Evolutionary conservation across 2,329 filamentous ascomycete species (phyloP), one percentile per base, ranked within the genome.

Genomic region (Colletotrichum abscissum): DNA sequence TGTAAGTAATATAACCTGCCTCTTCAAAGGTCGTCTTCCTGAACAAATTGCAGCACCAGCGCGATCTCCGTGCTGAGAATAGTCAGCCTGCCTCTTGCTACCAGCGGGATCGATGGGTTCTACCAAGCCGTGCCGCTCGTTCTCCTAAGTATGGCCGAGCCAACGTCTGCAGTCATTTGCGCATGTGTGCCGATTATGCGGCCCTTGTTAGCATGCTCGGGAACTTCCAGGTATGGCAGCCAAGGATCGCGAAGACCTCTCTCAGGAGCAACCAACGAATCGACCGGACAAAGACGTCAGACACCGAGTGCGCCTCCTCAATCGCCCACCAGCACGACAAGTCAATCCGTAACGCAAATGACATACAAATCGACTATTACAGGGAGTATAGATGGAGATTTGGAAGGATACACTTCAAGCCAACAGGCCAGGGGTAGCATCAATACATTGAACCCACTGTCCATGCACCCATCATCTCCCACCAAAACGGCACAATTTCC

Each of bases 161-260:
- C 60, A 3, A 69, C 59, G 1, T 69, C 58, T 2, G 69, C 59
- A 1, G 14, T 59, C 14, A 16, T 72, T 1, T 72, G 66, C 42
- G 58, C 42, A 1, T 69, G 69, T 8, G 16, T 69, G 1, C 69
- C 69, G 6, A 49, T 72, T 12, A 22, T 72, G 38, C 59, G 66
- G 3, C 69, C 59, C 5, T 16, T 72, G 0, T 14, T 64, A n/a
- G 22, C 62, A 8, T 64, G 62, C 7, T 12, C 49, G 1, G 30
- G 49, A 6, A 64, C 16, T 19, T 42, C 49, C 2, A 35, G 30
- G 3, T 64, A n/a, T 5, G 33, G 30, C 22, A 35, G 49, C 16
- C 16, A 26, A 6, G 22, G 22, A 8, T 55, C 22, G 12, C 49
- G 16, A 5, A 55, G 24, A 26, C 14, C 49, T n/a, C 19, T 22